phyloP scores from a whole-genome alignment of 768 basidiomycete species.

The Collybia mongolica region DNA sequence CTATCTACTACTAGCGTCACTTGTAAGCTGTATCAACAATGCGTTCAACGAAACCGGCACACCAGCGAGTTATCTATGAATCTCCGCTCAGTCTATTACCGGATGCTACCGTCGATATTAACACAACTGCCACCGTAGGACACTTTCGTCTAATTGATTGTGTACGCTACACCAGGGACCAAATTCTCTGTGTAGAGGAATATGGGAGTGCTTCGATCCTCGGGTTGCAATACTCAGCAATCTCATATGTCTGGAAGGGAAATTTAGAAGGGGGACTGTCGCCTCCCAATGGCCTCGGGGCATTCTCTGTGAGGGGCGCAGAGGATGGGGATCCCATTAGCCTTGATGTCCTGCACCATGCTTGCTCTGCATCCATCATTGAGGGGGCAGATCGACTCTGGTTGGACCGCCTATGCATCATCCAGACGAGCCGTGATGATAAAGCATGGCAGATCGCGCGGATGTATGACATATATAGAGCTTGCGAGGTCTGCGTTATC shows the following conservation, averaged over 20 bases:
- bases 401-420: constrained; percentile 3
- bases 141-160: no score
- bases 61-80: no score
- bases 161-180: no score
- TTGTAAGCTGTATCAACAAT: no score
- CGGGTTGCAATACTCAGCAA: not conserved
- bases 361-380: constrained; percentile 1
- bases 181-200: no score
- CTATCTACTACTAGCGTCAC: no score
- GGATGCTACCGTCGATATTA: no score
- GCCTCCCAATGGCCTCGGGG: not conserved
- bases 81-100: no score
- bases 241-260: constrained; percentile 1
- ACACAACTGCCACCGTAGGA: no score
- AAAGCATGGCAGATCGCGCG: constrained; percentile 3
- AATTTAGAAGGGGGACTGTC: no score
- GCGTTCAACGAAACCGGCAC: no score
- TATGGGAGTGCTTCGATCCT: no score
- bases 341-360: constrained; percentile 1
- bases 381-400: not conserved
- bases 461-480: constrained; percentile 1
- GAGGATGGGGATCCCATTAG: not conserved
- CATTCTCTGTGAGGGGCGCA: not conserved
- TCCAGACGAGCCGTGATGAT: not conserved
- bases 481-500: not conserved